A percentile compares a stretch with the other conserved stretches of the same genome.
Conservation (phyloP, 345 rosid genomes). For the Hevea brasiliensis region DNA sequence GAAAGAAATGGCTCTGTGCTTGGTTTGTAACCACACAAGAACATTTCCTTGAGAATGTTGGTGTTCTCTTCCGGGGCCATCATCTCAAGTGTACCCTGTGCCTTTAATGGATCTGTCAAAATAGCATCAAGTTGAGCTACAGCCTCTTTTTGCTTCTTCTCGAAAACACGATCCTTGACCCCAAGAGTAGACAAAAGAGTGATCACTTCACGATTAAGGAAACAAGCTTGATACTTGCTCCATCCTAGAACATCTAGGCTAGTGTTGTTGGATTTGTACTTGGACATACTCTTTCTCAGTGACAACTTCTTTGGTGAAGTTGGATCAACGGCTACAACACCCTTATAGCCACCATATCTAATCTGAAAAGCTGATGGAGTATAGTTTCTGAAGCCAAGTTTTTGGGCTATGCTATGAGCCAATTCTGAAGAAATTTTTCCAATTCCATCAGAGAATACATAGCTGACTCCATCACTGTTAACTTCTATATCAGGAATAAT, state of each 20-base stretch:
- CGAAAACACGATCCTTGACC: conserved; percentile 25
- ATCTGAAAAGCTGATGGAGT: too few relatives aligned
- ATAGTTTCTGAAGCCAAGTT: too few relatives aligned
- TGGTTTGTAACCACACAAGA: conserved; percentile 67
- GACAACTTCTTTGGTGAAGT: conserved; percentile 43
- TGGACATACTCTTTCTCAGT: too few relatives aligned
- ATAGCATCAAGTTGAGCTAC: conserved; percentile 19
- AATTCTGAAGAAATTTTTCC: too few relatives aligned
- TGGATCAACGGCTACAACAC: conserved; percentile 73
- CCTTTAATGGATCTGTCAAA: conserved; percentile 16
- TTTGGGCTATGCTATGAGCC: too few relatives aligned
- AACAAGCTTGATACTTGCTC: conserved; percentile 53
- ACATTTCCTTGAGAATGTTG: conserved; percentile 40
- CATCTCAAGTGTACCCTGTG: conserved; percentile 26
- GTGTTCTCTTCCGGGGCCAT: too few relatives aligned
- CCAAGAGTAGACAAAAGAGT: conserved; percentile 60
- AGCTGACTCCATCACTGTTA: too few relatives aligned
- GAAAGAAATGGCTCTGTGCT: conserved; percentile 76
- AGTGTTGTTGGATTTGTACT: too few relatives aligned
- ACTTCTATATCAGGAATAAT: too few relatives aligned
- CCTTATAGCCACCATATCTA: conserved; percentile 55
- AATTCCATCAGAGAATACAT: too few relatives aligned
- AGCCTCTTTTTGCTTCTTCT: conserved; percentile 22
- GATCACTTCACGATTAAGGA: conserved; percentile 57
- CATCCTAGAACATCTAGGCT: too few relatives aligned